Base-by-base conservation (phyloP, 352 stramenopile species). In the Phytophthora constricta region DNA sequence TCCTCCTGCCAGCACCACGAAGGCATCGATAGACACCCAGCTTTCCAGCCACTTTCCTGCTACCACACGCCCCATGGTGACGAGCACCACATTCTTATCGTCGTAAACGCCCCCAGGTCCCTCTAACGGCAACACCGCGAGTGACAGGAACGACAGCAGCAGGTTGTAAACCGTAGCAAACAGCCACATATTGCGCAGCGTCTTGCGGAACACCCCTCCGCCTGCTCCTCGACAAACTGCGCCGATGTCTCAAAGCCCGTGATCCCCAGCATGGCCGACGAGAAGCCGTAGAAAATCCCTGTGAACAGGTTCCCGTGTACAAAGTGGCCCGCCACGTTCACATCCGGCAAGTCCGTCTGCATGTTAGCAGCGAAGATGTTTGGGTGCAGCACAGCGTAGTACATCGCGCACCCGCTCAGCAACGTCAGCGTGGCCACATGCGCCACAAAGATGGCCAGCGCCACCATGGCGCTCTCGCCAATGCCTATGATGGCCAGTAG, bases 221-320 rank as follows among this genome's bases (percentile, higher is more conserved):
- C 76, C 70, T 97, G 90, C 74, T 97, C 86, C 67, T 98, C 90
- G 13, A 98, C 87, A 77, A 97, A 97, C 65, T 97, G 90, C 5
- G 89, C 88, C 47, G 84, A 93, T 0, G 86, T 97, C 75, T 98
- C 92, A 55, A 98, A 98, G 23, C 92, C 92, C 14, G 84, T 95
- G 56, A 97, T 93, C 51, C 92, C 92, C 19, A 98, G 76, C 87
- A 98, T 97, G 3, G 91, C 90, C 11, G 81, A 86, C 26, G 74
- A 83, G 52, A 90, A 92, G 41, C 89, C 89, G 51, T 89, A 96
- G 62, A 93, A 93, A 23, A 93, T 75, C 4, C 82, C 86, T 0
- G 80, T 89, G 26, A 82, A 34, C 28, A 87, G 23, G 46, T 86
- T 89, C 17, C 82, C 82, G 42, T 88, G 75, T 0, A 96, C 69